Percentiles rank a stretch among this genome's conserved stretches.
Evolutionary conservation across 768 basidiomycete genomes (phyloP).

Genomic region (Leccinum obscurum): DNA sequence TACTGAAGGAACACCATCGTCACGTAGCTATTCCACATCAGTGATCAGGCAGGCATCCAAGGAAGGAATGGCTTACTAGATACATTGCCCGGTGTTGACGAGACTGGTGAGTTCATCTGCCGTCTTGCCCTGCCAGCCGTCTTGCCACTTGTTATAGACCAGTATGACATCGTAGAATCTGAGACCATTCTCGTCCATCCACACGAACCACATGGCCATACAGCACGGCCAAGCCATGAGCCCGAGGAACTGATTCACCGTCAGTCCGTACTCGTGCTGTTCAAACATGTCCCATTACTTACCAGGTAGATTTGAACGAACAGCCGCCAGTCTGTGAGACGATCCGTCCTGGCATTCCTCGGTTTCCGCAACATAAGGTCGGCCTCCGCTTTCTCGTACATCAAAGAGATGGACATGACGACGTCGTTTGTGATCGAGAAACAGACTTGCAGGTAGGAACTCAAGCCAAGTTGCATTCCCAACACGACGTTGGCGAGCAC

Average conservation of each 20-base stretch:
- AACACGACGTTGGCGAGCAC: constrained; percentile 57
- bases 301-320: constrained; percentile 50
- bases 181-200: constrained; percentile 40
- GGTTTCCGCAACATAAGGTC: constrained; percentile 51
- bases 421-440: constrained; percentile 57
- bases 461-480: constrained; percentile 59
- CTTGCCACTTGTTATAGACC: constrained; percentile 41
- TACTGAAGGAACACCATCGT: constrained; percentile 50
- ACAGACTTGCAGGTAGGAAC: constrained; percentile 54
- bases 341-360: constrained; percentile 48
- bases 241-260: constrained; percentile 38
- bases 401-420: constrained; percentile 49
- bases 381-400: constrained; percentile 53
- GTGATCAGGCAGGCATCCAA: not conserved
- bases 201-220: constrained; percentile 44
- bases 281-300: constrained; percentile 14
- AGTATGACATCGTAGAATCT: constrained; percentile 40
- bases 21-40: constrained; percentile 38
- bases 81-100: constrained; percentile 44
- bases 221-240: constrained; percentile 48
- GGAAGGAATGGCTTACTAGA: constrained; percentile 37
- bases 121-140: constrained; percentile 37
- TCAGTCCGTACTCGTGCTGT: constrained; percentile 5
- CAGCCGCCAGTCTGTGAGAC: constrained; percentile 49
- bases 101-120: constrained; percentile 33